Percentiles rank a stretch among this genome's conserved stretches.
Evolutionary conservation across 2,329 filamentous ascomycete genomes (phyloP).

Genomic region (Fusarium buxicola): DNA sequence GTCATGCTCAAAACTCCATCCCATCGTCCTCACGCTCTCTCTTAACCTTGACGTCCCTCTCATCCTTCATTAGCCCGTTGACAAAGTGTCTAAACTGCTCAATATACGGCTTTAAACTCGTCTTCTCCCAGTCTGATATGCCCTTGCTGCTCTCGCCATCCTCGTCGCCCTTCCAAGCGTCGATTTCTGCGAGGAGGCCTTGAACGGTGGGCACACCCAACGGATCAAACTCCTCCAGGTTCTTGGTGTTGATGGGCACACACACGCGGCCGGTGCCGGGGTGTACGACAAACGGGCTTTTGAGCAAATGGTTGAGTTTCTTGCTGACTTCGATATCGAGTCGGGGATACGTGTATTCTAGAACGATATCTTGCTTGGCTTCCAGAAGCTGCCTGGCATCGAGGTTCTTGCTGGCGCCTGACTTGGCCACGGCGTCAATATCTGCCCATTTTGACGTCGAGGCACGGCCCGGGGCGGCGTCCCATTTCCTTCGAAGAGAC

Average conservation of each 20-base stretch:
- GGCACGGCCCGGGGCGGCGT: conserved; percentile 79
- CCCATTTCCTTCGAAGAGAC: conserved; percentile 90
- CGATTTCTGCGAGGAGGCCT: conserved; percentile 84
- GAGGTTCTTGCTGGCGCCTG: conserved; percentile 77
- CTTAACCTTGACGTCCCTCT: conserved; percentile 67
- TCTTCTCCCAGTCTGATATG: conserved; percentile 95
- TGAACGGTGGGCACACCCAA: conserved; percentile 90
- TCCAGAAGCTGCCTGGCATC: conserved; percentile 80
- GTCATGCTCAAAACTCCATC: conserved; percentile 62
- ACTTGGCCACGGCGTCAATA: conserved; percentile 86
- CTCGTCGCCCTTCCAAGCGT: conserved; percentile 73
- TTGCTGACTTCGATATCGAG: conserved; percentile 98
- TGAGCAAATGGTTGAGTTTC: conserved; percentile 97
- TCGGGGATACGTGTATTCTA: conserved; percentile 97
- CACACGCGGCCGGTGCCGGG: conserved; percentile 94
- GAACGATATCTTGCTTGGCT: conserved; percentile 93
- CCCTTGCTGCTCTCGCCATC: conserved; percentile 54
- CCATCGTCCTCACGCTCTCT: conserved; percentile 64
- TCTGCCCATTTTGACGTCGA: conserved; percentile 92
- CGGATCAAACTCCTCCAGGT: conserved; percentile 86
- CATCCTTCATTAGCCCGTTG: conserved; percentile 80
- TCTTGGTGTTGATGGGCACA: conserved; percentile 85
- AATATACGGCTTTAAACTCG: conserved; percentile 90
- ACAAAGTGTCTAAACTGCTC: conserved; percentile 91
- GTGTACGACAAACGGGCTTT: conserved; percentile 96